phyloP scores from a whole-genome alignment of 768 basidiomycete species.

The Sarcodon sp. region DNA sequence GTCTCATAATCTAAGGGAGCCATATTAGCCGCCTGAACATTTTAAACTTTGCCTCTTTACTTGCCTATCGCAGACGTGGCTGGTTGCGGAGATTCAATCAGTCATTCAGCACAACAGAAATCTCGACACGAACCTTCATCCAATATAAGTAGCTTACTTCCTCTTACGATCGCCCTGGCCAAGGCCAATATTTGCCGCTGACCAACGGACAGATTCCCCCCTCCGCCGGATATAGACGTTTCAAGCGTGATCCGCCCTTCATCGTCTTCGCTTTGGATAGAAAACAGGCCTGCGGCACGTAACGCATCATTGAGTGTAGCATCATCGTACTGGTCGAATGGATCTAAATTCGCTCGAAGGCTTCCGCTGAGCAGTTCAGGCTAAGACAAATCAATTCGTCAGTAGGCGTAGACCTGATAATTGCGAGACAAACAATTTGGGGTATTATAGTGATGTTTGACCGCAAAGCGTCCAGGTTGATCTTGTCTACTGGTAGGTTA shows the following conservation, averaged over 20 bases:
- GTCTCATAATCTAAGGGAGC: constrained; percentile 34
- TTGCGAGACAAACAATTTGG: constrained; percentile 27
- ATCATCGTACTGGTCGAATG: constrained; percentile 43
- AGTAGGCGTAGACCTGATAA: constrained; percentile 2
- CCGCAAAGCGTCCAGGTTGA: constrained; percentile 42
- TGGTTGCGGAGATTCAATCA: constrained; percentile 2
- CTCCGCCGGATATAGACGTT: constrained; percentile 28
- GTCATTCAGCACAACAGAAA: not conserved
- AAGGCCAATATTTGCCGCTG: constrained; percentile 49
- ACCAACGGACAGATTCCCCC: constrained; percentile 39
- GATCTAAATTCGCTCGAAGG: constrained; percentile 48
- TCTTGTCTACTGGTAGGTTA: constrained; percentile 25
- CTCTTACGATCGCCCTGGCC: constrained; percentile 44
- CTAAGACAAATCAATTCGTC: constrained; percentile 9
- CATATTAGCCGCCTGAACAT: not conserved
- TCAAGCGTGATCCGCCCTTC: constrained; percentile 29
- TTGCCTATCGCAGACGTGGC: constrained; percentile 34
- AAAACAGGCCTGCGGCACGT: constrained; percentile 31
- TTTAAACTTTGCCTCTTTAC: not conserved
- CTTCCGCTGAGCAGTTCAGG: constrained; percentile 43
- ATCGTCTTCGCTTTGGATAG: constrained; percentile 23
- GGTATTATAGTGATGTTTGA: constrained; percentile 48
- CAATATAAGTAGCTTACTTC: constrained; percentile 42
- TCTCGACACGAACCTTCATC: constrained; percentile 32
- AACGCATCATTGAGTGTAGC: constrained; percentile 34